A percentile compares a stretch with the other conserved stretches of the same genome.
phyloP scores from a whole-genome alignment of 1,139 yeast genomes.

The Debaryomyces subglobosus region DNA sequence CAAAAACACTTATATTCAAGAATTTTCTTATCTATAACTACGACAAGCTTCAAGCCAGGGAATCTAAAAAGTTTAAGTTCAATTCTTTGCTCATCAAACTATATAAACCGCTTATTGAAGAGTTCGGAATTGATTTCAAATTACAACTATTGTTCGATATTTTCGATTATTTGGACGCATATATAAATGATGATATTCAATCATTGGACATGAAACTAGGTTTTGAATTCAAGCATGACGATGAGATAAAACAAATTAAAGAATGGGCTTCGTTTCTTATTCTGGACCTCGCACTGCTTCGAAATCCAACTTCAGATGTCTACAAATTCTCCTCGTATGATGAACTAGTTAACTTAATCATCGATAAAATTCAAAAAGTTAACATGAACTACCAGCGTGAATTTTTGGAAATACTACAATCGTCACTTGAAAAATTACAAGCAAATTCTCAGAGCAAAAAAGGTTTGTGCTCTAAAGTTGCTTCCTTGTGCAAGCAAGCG shows the following conservation, averaged over 20 bases:
- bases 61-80: conserved; percentile 25
- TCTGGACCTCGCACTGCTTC: conserved; percentile 5
- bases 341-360: not conserved
- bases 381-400: not conserved
- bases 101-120: conserved; percentile 37
- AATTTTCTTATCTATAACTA: conserved; percentile 33
- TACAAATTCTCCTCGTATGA: not conserved
- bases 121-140: conserved; percentile 28
- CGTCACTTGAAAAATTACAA: conserved; percentile 1
- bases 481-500: conserved; percentile 4
- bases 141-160: conserved; percentile 15
- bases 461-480: not conserved
- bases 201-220: conserved; percentile 8
- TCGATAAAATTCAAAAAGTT: not conserved
- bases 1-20: conserved; percentile 24
- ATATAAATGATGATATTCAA: not conserved
- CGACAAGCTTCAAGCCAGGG: conserved; percentile 19
- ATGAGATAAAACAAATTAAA: conserved; percentile 14
- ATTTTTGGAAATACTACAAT: not conserved
- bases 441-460: not conserved
- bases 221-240: conserved; percentile 9
- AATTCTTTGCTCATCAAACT: conserved; percentile 32
- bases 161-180: conserved; percentile 25
- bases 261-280: conserved; percentile 17
- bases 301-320: not conserved